phyloP scores from a whole-genome alignment of 257 asterid genomes.

The Petunia axillaris region DNA sequence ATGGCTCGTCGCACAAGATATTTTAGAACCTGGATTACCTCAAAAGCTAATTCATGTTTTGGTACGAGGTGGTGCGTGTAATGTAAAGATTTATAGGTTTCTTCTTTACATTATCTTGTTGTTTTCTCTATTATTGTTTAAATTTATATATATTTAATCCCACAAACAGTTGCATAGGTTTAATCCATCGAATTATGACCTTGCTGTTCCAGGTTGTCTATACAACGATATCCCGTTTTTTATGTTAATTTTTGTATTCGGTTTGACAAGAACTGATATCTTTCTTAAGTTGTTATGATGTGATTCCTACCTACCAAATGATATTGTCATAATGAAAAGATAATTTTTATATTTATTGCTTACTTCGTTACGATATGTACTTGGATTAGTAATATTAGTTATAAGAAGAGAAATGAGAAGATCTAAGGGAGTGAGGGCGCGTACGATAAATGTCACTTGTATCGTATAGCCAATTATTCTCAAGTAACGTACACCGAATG shows the following conservation, averaged over 20 bases:
- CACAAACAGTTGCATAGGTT: not conserved
- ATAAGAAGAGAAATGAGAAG: not conserved
- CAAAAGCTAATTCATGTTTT: not conserved
- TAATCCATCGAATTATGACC: not conserved
- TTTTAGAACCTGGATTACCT: conserved; percentile 21
- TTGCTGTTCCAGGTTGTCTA: conserved; percentile 33
- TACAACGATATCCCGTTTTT: not conserved
- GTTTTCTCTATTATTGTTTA: too few relatives aligned
- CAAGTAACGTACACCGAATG: too few relatives aligned
- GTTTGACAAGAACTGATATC: conserved; percentile 5
- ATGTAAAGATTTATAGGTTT: not conserved
- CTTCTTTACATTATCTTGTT: not conserved
- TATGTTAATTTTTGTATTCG: not conserved
- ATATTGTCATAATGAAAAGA: not conserved
- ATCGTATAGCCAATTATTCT: too few relatives aligned
- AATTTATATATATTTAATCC: not conserved
- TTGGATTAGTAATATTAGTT: not conserved
- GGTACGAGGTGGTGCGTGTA: too few relatives aligned
- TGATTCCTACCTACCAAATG: conserved; percentile 34
- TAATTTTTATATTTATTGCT: too few relatives aligned
- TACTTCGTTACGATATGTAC: not conserved
- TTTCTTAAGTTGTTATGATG: conserved; percentile 37
- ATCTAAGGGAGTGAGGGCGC: not conserved
- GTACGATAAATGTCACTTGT: too few relatives aligned
- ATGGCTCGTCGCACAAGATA: conserved; percentile 28